phyloP scores from a whole-genome alignment of 371 early-diverging fungal species.

The Blastocladiella emersonii region DNA sequence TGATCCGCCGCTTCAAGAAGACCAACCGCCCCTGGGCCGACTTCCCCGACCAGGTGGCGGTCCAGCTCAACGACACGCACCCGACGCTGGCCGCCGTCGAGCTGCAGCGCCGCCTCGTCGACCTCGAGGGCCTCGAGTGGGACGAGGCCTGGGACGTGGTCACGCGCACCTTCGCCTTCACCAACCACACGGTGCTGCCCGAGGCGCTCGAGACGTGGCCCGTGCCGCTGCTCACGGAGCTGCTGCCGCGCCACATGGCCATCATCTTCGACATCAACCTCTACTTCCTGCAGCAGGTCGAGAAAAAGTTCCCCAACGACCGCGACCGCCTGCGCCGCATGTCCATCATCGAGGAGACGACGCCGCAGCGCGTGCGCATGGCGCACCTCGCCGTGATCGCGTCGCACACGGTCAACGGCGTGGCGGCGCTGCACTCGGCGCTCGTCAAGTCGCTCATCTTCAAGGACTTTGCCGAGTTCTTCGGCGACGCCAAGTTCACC shows the following conservation, averaged over 20 bases:
- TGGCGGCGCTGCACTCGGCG: conserved; percentile 79
- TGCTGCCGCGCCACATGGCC: conserved; percentile 82
- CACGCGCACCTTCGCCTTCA: conserved; percentile 74
- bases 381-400: conserved; percentile 53
- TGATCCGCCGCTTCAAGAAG: conserved; percentile 79
- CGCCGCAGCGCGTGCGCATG: conserved; percentile 81
- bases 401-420: conserved; percentile 85
- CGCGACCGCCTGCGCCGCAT: conserved; percentile 69
- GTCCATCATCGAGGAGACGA: conserved; percentile 77
- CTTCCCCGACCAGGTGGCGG: conserved; percentile 76
- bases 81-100: conserved; percentile 61
- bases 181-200: conserved; percentile 90
- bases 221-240: conserved; percentile 69
- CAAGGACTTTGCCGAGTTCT: conserved; percentile 67
- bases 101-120: conserved; percentile 71
- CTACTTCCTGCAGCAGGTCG: conserved; percentile 83
- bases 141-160: conserved; percentile 87
- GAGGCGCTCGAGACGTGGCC: conserved; percentile 92
- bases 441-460: conserved; percentile 68
- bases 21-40: conserved; percentile 60
- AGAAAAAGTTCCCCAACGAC: conserved; percentile 60
- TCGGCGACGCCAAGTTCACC: conserved; percentile 67
- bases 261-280: conserved; percentile 91
- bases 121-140: conserved; percentile 74
- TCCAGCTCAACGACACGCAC: conserved; percentile 63